phyloP scores from a whole-genome alignment of 257 asterid species.

The Nicotiana sylvestris region DNA sequence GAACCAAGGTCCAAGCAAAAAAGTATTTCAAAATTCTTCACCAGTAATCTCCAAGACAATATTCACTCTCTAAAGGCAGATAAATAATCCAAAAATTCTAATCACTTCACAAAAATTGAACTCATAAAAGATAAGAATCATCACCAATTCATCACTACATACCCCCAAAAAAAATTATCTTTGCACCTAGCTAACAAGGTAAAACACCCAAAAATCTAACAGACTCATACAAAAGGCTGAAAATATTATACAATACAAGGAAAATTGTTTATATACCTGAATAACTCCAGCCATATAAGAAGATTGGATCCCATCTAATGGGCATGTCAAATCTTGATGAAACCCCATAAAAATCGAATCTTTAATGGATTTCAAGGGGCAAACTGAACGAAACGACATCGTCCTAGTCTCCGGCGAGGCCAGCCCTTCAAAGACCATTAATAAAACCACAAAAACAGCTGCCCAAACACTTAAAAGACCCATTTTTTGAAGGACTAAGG shows the following conservation, averaged over 20 bases:
- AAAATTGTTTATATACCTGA: constrained; percentile 42
- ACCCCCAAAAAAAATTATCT: neutral
- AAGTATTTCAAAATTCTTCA: neutral
- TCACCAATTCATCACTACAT: neutral
- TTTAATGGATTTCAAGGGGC: constrained; percentile 47
- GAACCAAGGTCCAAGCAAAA: neutral
- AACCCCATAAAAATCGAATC: constrained; percentile 50
- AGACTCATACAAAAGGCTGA: neutral
- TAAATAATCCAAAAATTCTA: neutral
- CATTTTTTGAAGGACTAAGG: constrained; percentile 29
- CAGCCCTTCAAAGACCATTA: constrained; percentile 40
- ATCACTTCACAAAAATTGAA: neutral
- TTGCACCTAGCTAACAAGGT: neutral
- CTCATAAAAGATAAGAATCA: neutral
- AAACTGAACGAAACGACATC: constrained; percentile 39
- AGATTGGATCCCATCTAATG: constrained; percentile 32
- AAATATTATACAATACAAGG: neutral
- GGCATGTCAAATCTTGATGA: constrained; percentile 34
- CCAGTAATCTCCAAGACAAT: neutral
- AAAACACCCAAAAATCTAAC: neutral
- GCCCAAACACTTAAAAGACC: constrained; percentile 26
- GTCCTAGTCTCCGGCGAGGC: constrained; percentile 39
- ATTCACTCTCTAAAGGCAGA: neutral
- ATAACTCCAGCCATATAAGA: constrained; percentile 42
- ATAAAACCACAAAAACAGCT: constrained; percentile 40